Evolutionary conservation across 2,329 filamentous ascomycete species (phyloP).

Genomic region (Cladobotryum protrusum): DNA sequence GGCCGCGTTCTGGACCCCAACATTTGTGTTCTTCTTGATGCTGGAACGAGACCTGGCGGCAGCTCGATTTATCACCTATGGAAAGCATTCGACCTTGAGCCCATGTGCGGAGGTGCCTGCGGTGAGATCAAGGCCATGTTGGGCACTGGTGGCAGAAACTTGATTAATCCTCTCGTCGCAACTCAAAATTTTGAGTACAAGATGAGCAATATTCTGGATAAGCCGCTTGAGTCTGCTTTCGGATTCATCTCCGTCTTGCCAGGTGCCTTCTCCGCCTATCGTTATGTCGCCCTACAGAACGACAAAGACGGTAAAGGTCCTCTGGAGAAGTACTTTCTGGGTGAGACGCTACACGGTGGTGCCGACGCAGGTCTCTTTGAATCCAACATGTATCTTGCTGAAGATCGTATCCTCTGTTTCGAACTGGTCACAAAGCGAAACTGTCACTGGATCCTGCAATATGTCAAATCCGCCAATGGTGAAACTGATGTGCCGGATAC

Average conservation of each 20-base stretch:
- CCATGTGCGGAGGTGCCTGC: conserved; percentile 95
- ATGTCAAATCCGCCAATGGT: conserved; percentile 94
- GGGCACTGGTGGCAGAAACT: conserved; percentile 72
- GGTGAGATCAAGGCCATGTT: conserved; percentile 99
- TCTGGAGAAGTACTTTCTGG: conserved; percentile 92
- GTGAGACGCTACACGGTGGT: conserved; percentile 90
- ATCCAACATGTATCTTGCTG: conserved; percentile 98
- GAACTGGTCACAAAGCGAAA: conserved; percentile 96
- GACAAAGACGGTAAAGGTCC: conserved; percentile 92
- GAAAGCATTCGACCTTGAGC: conserved; percentile 97
- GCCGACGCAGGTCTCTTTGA: conserved; percentile 94
- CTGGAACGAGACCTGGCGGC: conserved; percentile 87
- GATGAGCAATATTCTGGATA: conserved; percentile 99
- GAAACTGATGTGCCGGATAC: conserved; percentile 95
- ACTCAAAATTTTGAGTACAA: conserved; percentile 99
- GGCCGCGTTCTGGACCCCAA: conserved; percentile 88
- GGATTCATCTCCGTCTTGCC: conserved; percentile 96
- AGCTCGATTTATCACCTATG: conserved; percentile 97
- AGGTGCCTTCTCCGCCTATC: conserved; percentile 96
- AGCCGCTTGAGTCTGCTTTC: conserved; percentile 93
- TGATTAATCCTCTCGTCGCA: conserved; percentile 88
- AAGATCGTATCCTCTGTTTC: conserved; percentile 98
- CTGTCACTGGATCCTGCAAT: conserved; percentile 94
- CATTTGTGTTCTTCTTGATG: conserved; percentile 93
- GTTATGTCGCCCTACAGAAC: conserved; percentile 90